Conservation (phyloP, 306 rosid genomes). For the Quercus agrifolia region DNA sequence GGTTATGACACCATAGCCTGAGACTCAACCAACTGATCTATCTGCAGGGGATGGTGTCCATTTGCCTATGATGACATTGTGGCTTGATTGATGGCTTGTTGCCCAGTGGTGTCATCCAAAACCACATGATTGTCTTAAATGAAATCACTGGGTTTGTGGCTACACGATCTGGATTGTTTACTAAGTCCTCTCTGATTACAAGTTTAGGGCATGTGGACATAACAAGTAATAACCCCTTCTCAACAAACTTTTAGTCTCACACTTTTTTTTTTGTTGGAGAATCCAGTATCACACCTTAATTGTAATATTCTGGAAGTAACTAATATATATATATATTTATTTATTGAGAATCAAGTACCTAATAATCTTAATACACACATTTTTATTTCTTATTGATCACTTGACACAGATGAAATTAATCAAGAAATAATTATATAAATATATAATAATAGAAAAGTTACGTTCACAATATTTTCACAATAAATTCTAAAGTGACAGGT, state of each 20-base stretch:
- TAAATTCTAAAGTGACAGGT: too few relatives aligned
- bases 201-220: neutral
- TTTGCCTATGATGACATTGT: conserved; percentile 38
- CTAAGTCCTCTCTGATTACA: conserved; percentile 44
- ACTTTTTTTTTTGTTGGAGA: too few relatives aligned
- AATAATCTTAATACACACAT: too few relatives aligned
- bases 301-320: too few relatives aligned
- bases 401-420: too few relatives aligned
- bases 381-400: too few relatives aligned
- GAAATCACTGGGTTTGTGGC: conserved; percentile 40
- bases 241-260: neutral
- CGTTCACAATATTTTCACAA: too few relatives aligned
- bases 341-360: too few relatives aligned
- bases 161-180: conserved; percentile 52
- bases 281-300: too few relatives aligned
- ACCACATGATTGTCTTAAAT: conserved; percentile 65
- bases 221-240: neutral
- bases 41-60: conserved; percentile 42
- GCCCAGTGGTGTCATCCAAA: conserved; percentile 61
- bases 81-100: conserved; percentile 53
- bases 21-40: conserved; percentile 22
- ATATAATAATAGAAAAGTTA: too few relatives aligned
- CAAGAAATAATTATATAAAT: too few relatives aligned
- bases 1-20: conserved; percentile 43
- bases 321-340: too few relatives aligned